A percentile compares a stretch with the other conserved stretches of the same genome.
Conservation (phyloP, 2,329 filamentous ascomycete genomes). For the Colletotrichum lindemuthianum region DNA sequence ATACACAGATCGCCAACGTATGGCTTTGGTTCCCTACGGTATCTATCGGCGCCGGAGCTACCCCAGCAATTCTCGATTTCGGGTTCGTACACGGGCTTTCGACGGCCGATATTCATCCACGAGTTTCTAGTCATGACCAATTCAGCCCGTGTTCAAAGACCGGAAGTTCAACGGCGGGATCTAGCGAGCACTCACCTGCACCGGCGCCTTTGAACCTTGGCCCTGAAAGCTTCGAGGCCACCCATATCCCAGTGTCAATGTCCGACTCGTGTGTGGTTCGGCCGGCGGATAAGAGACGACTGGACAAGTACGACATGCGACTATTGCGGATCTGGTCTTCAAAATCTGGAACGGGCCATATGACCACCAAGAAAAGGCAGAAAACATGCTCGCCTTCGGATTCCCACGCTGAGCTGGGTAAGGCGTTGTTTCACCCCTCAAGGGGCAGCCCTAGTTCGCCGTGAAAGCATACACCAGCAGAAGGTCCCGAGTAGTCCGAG, state of each 20-base stretch:
- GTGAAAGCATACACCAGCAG: not conserved
- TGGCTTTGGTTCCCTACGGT: no score
- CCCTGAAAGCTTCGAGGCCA: not conserved
- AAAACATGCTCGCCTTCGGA: not conserved
- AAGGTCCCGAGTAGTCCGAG: conserved; percentile 4
- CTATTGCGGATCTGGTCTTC: no score
- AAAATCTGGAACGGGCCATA: no score
- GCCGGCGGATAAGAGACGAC: not conserved
- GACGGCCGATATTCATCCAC: no score
- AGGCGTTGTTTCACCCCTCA: not conserved
- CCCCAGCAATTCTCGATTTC: not conserved
- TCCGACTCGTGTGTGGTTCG: conserved; percentile 2
- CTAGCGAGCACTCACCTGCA: not conserved
- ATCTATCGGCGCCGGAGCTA: no score
- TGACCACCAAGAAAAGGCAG: not conserved
- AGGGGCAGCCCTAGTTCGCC: not conserved
- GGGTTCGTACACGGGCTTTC: not conserved
- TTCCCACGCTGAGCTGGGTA: not conserved
- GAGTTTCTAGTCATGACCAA: no score
- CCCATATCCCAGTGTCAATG: not conserved
- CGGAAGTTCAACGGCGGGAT: not conserved
- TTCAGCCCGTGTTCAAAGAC: no score
- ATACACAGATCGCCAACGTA: no score
- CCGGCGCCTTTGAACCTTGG: not conserved
- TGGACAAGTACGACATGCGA: not conserved